Evolutionary conservation across 2,329 filamentous ascomycete species (phyloP), one percentile per base, ranked within the genome.

Genomic region (Botrytis paeoniae): DNA sequence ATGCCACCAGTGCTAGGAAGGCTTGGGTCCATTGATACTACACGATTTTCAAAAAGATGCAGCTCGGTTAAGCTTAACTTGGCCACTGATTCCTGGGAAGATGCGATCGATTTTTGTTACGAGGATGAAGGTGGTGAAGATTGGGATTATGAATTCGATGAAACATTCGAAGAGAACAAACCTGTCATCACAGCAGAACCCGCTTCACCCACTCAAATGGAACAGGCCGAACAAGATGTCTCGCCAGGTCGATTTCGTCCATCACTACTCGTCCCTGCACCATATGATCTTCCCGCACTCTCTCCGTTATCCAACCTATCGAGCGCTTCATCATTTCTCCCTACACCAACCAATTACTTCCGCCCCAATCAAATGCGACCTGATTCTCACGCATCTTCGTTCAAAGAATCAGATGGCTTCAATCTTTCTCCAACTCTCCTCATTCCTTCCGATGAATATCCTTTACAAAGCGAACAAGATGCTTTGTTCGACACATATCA

Each of bases 31-130:
- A 20, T 70, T 45, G 68, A 61, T 41, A 63, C 68, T 14, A 18
- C 54, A 32, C 43, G 57, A 48, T 64, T 64, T 39, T 64, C 43
- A 10, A 35, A 70, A 69, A 9, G 57, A 59, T 29, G 22, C 51
- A 35, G 18, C 51, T 60, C 70, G 25, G 32, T 51, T 14, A 68
- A 60, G 22, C 51, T 45, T 37, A n/a, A 37, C 20, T 29, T 69
- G 18, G 48, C 65, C 8, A 62, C n/a, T 4, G 76, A 89, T 64
- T 81, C 83, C 76, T 92, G 90, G 90, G 90, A 92, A 77, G 89
- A 91, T 70, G 89, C 89, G 75, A 91, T 92, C 74, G 90, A 92
- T 78, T 92, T 91, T 80, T 91, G 88, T 78, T 92, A 92, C 78
- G 89, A 91, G 76, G 88, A 92, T 77, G 89, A 89, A 76, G 89